A percentile compares a stretch with the other conserved stretches of the same genome.
Evolutionary conservation across 805 yeast species (phyloP).

Genomic region (Candida verbasci): DNA sequence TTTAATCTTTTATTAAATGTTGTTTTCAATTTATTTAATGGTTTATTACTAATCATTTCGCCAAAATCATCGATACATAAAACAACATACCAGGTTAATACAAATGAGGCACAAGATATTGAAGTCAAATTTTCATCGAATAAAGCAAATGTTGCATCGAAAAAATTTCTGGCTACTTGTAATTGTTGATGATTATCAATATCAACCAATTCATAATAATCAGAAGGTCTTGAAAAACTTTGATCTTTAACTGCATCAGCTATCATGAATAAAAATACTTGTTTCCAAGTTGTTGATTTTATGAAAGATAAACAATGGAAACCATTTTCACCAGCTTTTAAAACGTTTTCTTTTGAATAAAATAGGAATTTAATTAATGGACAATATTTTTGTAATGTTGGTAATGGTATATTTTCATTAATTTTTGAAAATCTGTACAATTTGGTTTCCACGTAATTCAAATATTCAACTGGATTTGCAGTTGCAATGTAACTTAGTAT

Average conservation of each 20-base stretch:
- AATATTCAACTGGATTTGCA: constrained; percentile 31
- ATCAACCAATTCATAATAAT: constrained; percentile 23
- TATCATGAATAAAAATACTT: constrained; percentile 28
- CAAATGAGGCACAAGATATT: constrained; percentile 15
- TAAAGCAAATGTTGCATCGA: constrained; percentile 25
- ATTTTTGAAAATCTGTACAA: constrained; percentile 20
- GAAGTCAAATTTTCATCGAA: constrained; percentile 22
- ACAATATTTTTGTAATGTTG: constrained; percentile 25
- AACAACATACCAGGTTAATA: constrained; percentile 29
- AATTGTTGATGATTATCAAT: constrained; percentile 19
- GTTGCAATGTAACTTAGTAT: constrained; percentile 32
- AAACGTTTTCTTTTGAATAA: constrained; percentile 22
- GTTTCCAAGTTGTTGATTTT: constrained; percentile 32
- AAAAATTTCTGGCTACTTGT: constrained; percentile 21
- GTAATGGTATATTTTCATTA: constrained; percentile 24
- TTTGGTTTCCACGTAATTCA: constrained; percentile 19
- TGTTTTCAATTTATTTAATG: constrained; percentile 24
- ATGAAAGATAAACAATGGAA: constrained; percentile 22
- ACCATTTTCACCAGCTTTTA: constrained; percentile 17
- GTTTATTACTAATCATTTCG: constrained; percentile 23
- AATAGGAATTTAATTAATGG: constrained; percentile 31
- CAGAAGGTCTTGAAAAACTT: constrained; percentile 32
- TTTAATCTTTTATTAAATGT: constrained; percentile 34
- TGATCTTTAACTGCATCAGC: constrained; percentile 31
- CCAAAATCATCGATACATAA: constrained; percentile 32